Evolutionary conservation across 805 yeast species (phyloP), one percentile per base, ranked within the genome.

Genomic region (Metschnikowia cerradonensis): DNA sequence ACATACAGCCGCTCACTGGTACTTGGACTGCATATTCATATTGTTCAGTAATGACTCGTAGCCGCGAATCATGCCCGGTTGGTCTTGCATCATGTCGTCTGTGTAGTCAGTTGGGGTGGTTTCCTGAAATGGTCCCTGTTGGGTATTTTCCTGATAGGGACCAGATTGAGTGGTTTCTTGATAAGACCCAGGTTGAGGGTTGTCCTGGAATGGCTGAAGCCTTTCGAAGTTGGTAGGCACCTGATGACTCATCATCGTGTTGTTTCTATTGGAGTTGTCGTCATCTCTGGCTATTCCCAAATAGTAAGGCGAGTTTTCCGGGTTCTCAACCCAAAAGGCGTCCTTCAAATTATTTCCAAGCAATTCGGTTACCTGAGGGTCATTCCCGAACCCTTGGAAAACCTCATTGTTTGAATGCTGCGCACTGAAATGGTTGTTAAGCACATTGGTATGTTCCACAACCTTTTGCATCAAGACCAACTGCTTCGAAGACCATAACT

Each of bases 301-400:
- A 22, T 47, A 51, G 37, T 51, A 47, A 15, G 52, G 43, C 15
- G 54, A 44, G 44, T 53, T 51, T 5, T 53, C 56, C n/a, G 54
- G 56, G 20, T 76, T 76, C 15, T 77, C 76, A 42, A 78, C 67
- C 73, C 79, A 77, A 53, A 79, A 79, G 6, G 83, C 83, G 60
- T 79, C 83, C 44, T 66, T 67, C 36, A 76, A 58, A 43, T 67
- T 62, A 55, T 75, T 70, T 8, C 81, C 78, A 23, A 71, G 58
- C 46, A 72, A 61, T 20, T 70, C 70, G 42, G 75, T 72, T 20
- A 71, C 59, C 13, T 63, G 59, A 7, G 54, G 55, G 19, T 50
- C 53, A 30, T 50, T 35, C 4, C 48, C 58, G n/a, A 44, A 52
- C 8, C 55, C 55, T 14, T 38, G 47, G 38, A 56, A 52, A 3